Evolutionary conservation across 176 grass and related monocot species (phyloP).

Genomic region (Carex myosuroides): DNA sequence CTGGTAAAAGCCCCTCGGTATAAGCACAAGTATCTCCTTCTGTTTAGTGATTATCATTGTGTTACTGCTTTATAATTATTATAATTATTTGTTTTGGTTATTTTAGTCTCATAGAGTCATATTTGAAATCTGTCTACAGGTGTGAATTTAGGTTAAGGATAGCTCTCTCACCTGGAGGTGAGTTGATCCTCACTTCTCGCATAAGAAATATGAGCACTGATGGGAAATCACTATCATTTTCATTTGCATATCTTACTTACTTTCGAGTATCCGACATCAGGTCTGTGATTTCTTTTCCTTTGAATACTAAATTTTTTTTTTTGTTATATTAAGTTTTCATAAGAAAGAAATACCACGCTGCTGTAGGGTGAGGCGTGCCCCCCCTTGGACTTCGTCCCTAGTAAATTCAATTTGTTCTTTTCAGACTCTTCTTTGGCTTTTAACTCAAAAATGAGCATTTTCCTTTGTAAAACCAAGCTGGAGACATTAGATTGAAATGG

Average conservation of each 20-base stretch:
- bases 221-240: constrained; percentile 74
- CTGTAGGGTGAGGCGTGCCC: not conserved
- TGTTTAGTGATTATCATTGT: not conserved
- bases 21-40: not conserved
- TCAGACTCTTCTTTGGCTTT: not conserved
- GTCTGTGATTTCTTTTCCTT: constrained; percentile 8
- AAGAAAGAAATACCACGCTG: not conserved
- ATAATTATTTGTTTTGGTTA: not conserved
- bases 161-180: constrained; percentile 64
- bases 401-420: not conserved
- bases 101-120: constrained; percentile 8
- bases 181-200: constrained; percentile 68
- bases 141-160: constrained; percentile 77
- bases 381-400: not conserved
- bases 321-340: not conserved
- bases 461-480: not conserved
- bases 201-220: constrained; percentile 74
- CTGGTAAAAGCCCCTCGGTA: not conserved
- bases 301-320: not conserved
- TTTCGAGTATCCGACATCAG: constrained; percentile 77
- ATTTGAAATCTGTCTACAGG: constrained; percentile 25
- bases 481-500: not conserved
- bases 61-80: not conserved
- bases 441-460: not conserved
- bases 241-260: constrained; percentile 81